Evolutionary conservation across 2,329 filamentous ascomycete species (phyloP).

Genomic region (Neonectria coccinea): DNA sequence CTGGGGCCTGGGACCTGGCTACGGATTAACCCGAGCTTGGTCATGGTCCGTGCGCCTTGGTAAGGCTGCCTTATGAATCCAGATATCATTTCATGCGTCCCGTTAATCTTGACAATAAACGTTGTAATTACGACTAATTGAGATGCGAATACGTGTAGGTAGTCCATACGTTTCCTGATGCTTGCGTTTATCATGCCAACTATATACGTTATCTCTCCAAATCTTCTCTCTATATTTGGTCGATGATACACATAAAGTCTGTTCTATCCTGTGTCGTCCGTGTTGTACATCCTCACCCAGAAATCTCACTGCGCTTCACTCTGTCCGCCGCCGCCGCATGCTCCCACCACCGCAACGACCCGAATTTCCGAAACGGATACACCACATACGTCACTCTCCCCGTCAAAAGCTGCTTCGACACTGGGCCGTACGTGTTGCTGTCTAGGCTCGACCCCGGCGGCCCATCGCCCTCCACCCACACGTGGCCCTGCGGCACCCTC

Average conservation of each 20-base stretch:
- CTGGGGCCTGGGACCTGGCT: neutral
- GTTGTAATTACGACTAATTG: too few species aligned
- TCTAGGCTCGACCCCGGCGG: constrained; percentile 77
- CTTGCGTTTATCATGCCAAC: neutral
- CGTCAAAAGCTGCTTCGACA: constrained; percentile 79
- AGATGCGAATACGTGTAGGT: neutral
- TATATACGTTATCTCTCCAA: neutral
- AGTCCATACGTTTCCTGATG: neutral
- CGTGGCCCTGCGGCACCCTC: constrained; percentile 82
- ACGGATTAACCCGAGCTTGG: too few species aligned
- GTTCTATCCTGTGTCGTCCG: neutral
- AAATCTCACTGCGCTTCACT: constrained; percentile 39
- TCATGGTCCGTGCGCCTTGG: neutral
- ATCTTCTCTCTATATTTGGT: neutral
- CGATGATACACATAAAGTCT: neutral
- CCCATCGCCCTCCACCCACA: constrained; percentile 96
- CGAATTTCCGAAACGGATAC: constrained; percentile 73
- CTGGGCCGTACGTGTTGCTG: constrained; percentile 91
- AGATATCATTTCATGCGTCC: too few species aligned
- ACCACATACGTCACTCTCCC: constrained; percentile 80
- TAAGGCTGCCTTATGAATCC: neutral
- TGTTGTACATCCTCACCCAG: constrained; percentile 32
- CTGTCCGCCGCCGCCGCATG: constrained; percentile 45
- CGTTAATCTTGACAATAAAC: neutral
- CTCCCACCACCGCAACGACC: constrained; percentile 69